Conservation (phyloP, 805 yeast genomes). For the Diddensiella caesifluorescens region DNA sequence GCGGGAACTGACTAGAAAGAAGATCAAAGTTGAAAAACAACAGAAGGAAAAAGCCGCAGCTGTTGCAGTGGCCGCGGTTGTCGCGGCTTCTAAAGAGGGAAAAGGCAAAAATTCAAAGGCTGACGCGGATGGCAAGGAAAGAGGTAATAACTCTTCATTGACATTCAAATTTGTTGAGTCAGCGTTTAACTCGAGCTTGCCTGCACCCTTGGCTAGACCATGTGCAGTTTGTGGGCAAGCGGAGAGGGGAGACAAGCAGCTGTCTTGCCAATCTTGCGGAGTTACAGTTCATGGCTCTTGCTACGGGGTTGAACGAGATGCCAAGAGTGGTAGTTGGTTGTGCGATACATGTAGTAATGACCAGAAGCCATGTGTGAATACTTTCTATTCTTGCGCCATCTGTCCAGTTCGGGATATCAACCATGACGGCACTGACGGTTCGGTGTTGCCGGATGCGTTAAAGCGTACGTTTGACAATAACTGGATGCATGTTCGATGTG, state of each 20-base stretch:
- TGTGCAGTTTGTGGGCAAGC: conserved; percentile 57
- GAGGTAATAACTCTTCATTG: conserved; percentile 17
- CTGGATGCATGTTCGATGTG: conserved; percentile 79
- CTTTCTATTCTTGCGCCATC: conserved; percentile 58
- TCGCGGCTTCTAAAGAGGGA: conserved; percentile 11
- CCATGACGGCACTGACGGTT: conserved; percentile 38
- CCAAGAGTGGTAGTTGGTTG: conserved; percentile 47
- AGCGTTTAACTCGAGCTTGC: conserved; percentile 10
- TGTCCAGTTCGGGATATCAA: conserved; percentile 53
- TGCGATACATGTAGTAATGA: conserved; percentile 79
- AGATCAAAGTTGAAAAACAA: conserved; percentile 15
- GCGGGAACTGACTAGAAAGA: conserved; percentile 14
- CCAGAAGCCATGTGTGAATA: conserved; percentile 51
- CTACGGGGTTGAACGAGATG: conserved; percentile 44
- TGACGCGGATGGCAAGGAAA: conserved; percentile 5
- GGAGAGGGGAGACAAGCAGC: conserved; percentile 36
- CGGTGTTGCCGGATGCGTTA: conserved; percentile 53
- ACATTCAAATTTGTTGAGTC: conserved; percentile 5
- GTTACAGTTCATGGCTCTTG: conserved; percentile 65
- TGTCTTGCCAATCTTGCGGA: conserved; percentile 62
- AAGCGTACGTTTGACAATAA: conserved; percentile 60
- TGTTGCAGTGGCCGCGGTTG: conserved; percentile 12
- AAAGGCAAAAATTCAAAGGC: conserved; percentile 1
- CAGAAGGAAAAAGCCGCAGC: conserved; percentile 10
- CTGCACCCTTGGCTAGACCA: conserved; percentile 28